Conservation (phyloP, 495 filamentous ascomycete species). For the Pyrenopolyporus hunteri region DNA sequence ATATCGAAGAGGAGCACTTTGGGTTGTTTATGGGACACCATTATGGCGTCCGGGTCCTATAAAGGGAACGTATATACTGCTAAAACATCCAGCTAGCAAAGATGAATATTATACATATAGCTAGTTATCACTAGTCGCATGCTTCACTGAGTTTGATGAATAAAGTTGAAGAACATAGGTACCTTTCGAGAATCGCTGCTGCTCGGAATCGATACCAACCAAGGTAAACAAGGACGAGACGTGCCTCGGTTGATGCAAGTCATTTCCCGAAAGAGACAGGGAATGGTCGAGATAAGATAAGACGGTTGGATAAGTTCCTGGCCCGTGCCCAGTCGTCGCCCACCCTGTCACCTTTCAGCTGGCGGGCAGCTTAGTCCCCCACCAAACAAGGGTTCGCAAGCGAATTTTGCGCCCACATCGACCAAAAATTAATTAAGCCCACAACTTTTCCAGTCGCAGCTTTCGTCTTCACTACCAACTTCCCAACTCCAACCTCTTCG, state of each 20-base stretch:
- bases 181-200: no score
- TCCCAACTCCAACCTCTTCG: constrained; percentile 40
- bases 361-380: constrained; percentile 25
- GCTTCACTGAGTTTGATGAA: no score
- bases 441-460: constrained; percentile 40
- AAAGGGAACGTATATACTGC: no score
- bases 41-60: constrained; percentile 42
- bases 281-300: not conserved
- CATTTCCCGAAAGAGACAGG: not conserved
- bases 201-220: no score
- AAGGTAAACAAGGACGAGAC: constrained; percentile 2
- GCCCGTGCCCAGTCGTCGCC: constrained; percentile 31
- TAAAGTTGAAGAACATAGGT: no score
- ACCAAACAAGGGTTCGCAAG: constrained; percentile 37
- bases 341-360: constrained; percentile 23
- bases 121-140: no score
- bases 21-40: constrained; percentile 56
- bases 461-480: constrained; percentile 35
- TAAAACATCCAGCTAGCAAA: no score
- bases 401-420: constrained; percentile 44
- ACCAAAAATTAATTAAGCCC: constrained; percentile 31
- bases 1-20: constrained; percentile 94
- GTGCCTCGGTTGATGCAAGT: constrained; percentile 25
- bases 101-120: no score
- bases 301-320: not conserved